Conservation (phyloP, 164 flowering plant species). For the Aristolochia californica region DNA sequence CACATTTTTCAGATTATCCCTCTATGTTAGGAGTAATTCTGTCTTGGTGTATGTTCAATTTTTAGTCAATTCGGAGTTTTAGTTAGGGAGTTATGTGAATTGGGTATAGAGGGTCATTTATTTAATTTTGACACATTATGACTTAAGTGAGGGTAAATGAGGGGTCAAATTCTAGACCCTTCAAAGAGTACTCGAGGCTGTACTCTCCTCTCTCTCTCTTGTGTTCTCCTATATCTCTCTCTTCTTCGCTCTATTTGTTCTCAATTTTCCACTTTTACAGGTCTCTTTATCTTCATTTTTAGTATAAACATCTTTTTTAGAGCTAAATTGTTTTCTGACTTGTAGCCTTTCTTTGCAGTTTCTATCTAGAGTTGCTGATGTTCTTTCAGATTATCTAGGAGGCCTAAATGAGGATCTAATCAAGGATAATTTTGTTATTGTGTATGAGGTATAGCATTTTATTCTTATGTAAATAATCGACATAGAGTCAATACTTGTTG, state of each 20-base stretch:
- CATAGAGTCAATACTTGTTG: no score
- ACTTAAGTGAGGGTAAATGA: no score
- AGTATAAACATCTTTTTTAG: background rate
- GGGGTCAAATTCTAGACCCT: no score
- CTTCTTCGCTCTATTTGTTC: background rate
- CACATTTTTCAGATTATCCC: no score
- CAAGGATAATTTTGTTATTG: constrained; percentile 93
- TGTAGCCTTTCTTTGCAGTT: constrained; percentile 34
- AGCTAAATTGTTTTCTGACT: background rate
- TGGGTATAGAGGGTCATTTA: no score
- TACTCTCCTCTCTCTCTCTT: no score
- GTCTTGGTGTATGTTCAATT: no score
- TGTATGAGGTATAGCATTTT: constrained; percentile 66
- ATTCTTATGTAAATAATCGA: background rate
- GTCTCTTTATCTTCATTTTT: background rate
- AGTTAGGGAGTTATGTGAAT: no score
- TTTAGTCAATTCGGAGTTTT: no score
- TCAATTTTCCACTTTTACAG: background rate
- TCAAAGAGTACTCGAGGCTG: no score
- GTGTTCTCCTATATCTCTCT: background rate
- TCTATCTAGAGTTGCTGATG: constrained; percentile 92
- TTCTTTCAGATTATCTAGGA: constrained; percentile 81
- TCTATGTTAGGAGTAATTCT: no score
- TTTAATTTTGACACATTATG: no score
- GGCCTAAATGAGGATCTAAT: constrained; percentile 86